A percentile compares a stretch with the other conserved stretches of the same genome.
These are phyloP conservation scores for Ambrosia artemisiifolia DNA, from an alignment of 129 eudicot species.

Conservation along the genomic window DNA sequence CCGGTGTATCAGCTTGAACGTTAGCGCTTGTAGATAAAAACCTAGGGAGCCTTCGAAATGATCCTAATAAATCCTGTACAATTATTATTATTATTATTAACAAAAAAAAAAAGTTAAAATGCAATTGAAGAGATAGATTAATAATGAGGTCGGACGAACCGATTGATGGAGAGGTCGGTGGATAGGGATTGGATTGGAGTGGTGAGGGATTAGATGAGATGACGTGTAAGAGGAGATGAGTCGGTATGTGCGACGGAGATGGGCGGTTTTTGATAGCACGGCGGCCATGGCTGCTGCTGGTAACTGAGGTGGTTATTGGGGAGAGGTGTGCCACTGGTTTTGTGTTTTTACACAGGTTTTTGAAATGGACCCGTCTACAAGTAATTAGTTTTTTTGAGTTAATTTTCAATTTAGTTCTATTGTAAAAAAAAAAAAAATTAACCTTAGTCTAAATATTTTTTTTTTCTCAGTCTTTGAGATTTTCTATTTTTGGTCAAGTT, in stretches of 20 bases:
- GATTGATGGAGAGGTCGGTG: conserved; percentile 23
- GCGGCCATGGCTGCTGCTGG: conserved; percentile 24
- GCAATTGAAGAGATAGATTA: too few species aligned
- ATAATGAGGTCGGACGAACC: conserved; percentile 17
- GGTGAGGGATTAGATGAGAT: conserved; percentile 24
- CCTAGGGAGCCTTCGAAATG: conserved; percentile 36
- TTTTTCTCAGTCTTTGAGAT: too few species aligned
- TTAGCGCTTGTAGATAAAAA: conserved; percentile 38
- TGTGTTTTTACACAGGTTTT: too few species aligned
- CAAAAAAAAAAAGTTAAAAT: too few species aligned
- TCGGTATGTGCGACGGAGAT: conserved; percentile 38
- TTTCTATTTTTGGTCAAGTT: too few species aligned
- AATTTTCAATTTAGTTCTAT: too few species aligned
- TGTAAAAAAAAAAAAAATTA: too few species aligned
- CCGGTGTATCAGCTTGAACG: conserved; percentile 28
- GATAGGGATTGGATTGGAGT: conserved; percentile 21
- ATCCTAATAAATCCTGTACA: conserved; percentile 30
- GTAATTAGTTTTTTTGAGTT: too few species aligned
- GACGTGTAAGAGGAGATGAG: conserved; percentile 34
- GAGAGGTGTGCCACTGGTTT: too few species aligned
- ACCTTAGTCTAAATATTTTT: too few species aligned
- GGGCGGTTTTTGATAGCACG: conserved; percentile 29
- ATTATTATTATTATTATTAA: not conserved
- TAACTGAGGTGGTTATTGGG: not conserved
- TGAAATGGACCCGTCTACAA: too few species aligned